Base-by-base conservation (phyloP, 73 alveolate species). In the Durusdinium trenchii region DNA sequence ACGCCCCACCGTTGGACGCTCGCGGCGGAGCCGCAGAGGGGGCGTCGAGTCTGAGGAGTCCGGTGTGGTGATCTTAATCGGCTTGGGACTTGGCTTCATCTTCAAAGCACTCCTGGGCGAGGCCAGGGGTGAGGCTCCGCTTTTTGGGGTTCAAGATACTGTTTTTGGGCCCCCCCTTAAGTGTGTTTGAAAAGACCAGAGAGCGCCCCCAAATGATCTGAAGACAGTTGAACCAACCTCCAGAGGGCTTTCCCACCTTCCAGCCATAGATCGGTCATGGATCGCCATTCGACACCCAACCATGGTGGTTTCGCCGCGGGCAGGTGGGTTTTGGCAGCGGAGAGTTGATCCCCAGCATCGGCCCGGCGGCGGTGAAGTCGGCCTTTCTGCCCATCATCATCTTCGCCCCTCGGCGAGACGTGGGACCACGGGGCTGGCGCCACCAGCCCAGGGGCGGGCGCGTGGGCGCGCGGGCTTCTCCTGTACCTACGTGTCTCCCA, bases 281-380 rank as follows among this genome's bases (percentile, higher is more conserved):
- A 6, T 14, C 45, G n/a, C n/a, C n/a, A n/a, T n/a, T n/a, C n/a
- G 23, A 57, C 69, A 57, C 69, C 69, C 32, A 23, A 12, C 12
- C 82, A 9, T 38, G 46, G 10, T 18, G 46, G 43, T 16, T 7
- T 35, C 82, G 10, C 46, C 43, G 16, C 16, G 82, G 46, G 54
- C 14, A 86, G 95, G 48, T 47, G 61, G 61, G 52, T 57, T 64
- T 64, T 48, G 96, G 71, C 30, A 7, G 38, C 18, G 86, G 85
- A 35, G 67, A 89, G 3, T 36, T 89, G 73, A 89, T 89, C 36
- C 96, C 96, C 43, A 71, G 54, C 40, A 1, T 89, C 10, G 96
- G 96, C 16, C 96, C 96, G 48, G 85, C 96, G 43, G 96, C 86
- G 61, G 96, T 89, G 96, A 89, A 89, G 71, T 84, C 73, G 51